Conservation (phyloP, 306 rosid genomes). For the Vigna nakashimae region DNA sequence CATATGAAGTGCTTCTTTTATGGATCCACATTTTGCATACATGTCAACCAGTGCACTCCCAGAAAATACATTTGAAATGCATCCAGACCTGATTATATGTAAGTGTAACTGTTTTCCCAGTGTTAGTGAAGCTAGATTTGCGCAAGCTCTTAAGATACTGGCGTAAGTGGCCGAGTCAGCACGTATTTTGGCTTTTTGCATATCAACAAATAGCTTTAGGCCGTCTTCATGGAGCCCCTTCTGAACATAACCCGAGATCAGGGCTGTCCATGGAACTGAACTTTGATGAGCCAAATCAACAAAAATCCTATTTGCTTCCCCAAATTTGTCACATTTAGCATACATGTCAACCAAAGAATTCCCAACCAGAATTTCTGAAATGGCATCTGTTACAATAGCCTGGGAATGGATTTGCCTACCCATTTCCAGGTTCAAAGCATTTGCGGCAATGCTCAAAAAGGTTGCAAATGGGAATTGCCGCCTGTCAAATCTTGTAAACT, state of each 20-base stretch:
- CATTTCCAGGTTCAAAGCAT: slow-evolving; percentile 61
- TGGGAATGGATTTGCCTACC: slow-evolving; percentile 88
- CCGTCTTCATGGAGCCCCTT: slow-evolving; percentile 79
- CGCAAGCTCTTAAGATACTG: slow-evolving; percentile 74
- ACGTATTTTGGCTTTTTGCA: slow-evolving; percentile 59
- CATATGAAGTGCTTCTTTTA: slow-evolving; percentile 67
- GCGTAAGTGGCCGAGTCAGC: slow-evolving; percentile 89
- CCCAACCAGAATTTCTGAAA: slow-evolving; percentile 66
- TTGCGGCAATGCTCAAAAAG: slow-evolving; percentile 81
- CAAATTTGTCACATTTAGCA: slow-evolving; percentile 82
- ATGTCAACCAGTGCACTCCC: slow-evolving; percentile 92
- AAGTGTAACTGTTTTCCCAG: slow-evolving; percentile 84
- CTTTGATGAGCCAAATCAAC: slow-evolving; percentile 58
- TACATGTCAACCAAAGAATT: slow-evolving; percentile 94
- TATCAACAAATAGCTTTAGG: slow-evolving; percentile 62
- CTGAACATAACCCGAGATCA: slow-evolving; percentile 80
- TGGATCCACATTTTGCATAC: slow-evolving; percentile 95
- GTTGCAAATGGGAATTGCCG: slow-evolving; percentile 82
- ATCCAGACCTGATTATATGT: slow-evolving; percentile 64
- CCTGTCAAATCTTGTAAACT: slow-evolving; percentile 62
- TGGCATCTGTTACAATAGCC: slow-evolving; percentile 58
- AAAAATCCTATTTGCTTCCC: slow-evolving; percentile 70
- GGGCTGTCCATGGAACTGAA: slow-evolving; percentile 89
- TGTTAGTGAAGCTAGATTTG: slow-evolving; percentile 71
- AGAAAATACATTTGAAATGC: slow-evolving; percentile 73